Percentiles rank a stretch among this genome's conserved stretches.
Evolutionary conservation across 768 basidiomycete genomes (phyloP).

Genomic region (Coprinopsis sp.): DNA sequence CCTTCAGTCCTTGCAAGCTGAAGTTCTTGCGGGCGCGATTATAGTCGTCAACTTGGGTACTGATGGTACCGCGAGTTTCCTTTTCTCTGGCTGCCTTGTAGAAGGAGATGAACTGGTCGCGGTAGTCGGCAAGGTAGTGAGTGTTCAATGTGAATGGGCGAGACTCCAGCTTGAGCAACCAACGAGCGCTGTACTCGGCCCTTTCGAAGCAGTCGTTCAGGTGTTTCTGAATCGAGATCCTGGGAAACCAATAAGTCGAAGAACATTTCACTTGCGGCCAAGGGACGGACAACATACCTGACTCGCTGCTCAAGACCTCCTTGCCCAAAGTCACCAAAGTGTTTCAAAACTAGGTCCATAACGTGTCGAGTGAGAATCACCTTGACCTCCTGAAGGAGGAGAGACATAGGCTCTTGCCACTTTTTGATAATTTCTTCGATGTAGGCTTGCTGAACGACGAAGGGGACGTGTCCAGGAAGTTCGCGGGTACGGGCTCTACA

Average conservation of each 20-base stretch:
- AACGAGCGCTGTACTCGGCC: conserved; percentile 38
- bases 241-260: conserved; percentile 1
- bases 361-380: conserved; percentile 35
- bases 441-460: conserved; percentile 49
- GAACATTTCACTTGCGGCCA: background rate
- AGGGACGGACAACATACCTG: conserved; percentile 20
- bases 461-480: conserved; percentile 63
- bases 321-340: conserved; percentile 51
- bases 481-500: conserved; percentile 65
- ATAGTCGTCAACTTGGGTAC: conserved; percentile 22
- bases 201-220: conserved; percentile 37
- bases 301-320: conserved; percentile 50
- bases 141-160: conserved; percentile 49
- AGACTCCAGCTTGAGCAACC: conserved; percentile 47
- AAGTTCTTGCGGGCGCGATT: conserved; percentile 10
- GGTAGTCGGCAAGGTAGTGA: conserved; percentile 45
- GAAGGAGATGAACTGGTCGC: conserved; percentile 35
- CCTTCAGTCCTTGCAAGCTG: too few relatives aligned
- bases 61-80: conserved; percentile 21
- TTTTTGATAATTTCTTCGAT: conserved; percentile 39
- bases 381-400: conserved; percentile 39
- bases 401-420: conserved; percentile 46
- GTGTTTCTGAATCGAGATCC: conserved; percentile 40
- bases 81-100: conserved; percentile 43
- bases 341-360: conserved; percentile 35